A percentile compares a stretch with the other conserved stretches of the same genome.
phyloP scores from a whole-genome alignment of 2,329 filamentous ascomycete genomes.

The Penicillium palitans region DNA sequence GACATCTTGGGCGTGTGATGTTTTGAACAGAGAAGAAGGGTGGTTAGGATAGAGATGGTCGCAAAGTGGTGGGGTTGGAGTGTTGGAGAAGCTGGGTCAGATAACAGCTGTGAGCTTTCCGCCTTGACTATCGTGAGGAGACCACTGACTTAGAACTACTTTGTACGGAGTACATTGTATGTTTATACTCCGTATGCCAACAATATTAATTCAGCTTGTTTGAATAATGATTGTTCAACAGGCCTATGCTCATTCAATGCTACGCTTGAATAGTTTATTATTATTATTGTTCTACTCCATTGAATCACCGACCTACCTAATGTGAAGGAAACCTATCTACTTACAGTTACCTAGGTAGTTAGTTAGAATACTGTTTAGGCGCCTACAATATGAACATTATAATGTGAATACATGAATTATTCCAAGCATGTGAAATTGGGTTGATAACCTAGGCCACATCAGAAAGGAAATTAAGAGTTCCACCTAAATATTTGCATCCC shows the following conservation, averaged over 20 bases:
- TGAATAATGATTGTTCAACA: not conserved
- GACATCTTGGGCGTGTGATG: slow-evolving; percentile 57
- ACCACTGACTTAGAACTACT: not conserved
- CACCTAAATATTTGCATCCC: not conserved
- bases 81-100: slow-evolving; percentile 23
- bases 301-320: not conserved
- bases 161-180: not conserved
- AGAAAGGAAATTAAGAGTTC: not conserved
- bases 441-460: too few relatives aligned
- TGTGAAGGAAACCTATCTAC: not conserved
- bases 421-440: not conserved
- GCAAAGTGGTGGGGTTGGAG: slow-evolving; percentile 15
- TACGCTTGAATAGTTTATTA: not conserved
- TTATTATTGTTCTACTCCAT: not conserved
- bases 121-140: slow-evolving; percentile 15
- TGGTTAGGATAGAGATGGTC: not conserved
- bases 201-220: not conserved
- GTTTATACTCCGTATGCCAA: not conserved
- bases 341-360: not conserved
- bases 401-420: not conserved
- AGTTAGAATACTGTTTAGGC: not conserved
- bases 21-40: slow-evolving; percentile 2
- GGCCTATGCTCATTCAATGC: not conserved
- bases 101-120: slow-evolving; percentile 18
- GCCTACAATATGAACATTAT: not conserved